These are phyloP conservation scores for Kalmusia sp. DNA, from an alignment of 2,329 filamentous ascomycete species.

Conservation along the genomic window DNA sequence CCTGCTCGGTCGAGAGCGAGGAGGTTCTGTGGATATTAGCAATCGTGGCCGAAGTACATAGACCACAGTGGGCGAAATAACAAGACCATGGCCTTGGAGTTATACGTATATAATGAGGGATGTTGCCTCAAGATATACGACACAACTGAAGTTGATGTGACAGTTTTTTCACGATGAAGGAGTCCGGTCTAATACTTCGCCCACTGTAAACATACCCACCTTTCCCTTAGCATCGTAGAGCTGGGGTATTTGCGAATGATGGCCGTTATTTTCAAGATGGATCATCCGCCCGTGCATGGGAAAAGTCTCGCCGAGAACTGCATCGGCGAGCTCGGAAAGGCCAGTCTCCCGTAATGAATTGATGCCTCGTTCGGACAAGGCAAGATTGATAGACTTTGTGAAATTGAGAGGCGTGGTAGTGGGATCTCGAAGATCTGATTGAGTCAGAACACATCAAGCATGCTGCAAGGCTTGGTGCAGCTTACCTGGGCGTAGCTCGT, in stretches of 20 bases:
- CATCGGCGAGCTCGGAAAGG: conserved; percentile 71
- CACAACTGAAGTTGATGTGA: no score
- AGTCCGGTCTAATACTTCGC: no score
- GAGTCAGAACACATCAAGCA: background rate
- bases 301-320: conserved; percentile 79
- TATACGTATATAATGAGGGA: no score
- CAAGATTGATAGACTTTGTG: conserved; percentile 97
- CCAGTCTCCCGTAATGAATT: conserved; percentile 80
- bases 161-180: no score
- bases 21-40: conserved; percentile 67
- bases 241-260: conserved; percentile 79
- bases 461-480: conserved; percentile 5
- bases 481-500: conserved; percentile 89
- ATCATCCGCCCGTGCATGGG: conserved; percentile 98
- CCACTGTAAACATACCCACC: conserved; percentile 64
- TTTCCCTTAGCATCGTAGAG: conserved; percentile 88
- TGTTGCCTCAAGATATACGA: no score
- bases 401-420: conserved; percentile 89
- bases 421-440: conserved; percentile 81
- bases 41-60: no score
- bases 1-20: conserved; percentile 84
- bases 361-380: conserved; percentile 91
- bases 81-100: no score
- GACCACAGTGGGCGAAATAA: no score
- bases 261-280: conserved; percentile 73